These are phyloP conservation scores for Stemphylium vesicarium DNA, from an alignment of 2,329 filamentous ascomycete species.

Conservation along the genomic window DNA sequence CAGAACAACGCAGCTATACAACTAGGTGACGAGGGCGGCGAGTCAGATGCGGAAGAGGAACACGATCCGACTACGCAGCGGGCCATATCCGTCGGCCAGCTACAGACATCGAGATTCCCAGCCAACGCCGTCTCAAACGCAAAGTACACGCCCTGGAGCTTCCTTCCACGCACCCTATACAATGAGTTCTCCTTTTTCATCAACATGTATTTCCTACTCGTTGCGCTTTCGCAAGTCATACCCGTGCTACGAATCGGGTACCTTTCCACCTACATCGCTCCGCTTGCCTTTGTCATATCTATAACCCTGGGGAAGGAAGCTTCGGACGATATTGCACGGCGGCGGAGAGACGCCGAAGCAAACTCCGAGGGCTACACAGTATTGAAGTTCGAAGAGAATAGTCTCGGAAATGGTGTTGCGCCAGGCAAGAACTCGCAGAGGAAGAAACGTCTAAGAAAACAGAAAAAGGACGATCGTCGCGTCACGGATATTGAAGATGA, in stretches of 20 bases:
- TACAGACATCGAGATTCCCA: slow-evolving; percentile 78
- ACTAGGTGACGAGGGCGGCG: slow-evolving; percentile 34
- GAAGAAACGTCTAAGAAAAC: slow-evolving; percentile 44
- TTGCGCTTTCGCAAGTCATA: slow-evolving; percentile 92
- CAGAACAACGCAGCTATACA: slow-evolving; percentile 34
- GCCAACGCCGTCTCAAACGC: slow-evolving; percentile 94
- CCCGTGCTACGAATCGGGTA: slow-evolving; percentile 91
- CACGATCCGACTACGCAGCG: slow-evolving; percentile 72
- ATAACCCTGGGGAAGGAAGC: slow-evolving; percentile 97
- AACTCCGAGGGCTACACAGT: slow-evolving; percentile 90
- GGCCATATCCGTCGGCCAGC: slow-evolving; percentile 75
- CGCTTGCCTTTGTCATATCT: slow-evolving; percentile 85
- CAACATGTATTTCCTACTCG: slow-evolving; percentile 98
- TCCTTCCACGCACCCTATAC: slow-evolving; percentile 91
- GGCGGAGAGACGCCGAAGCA: slow-evolving; percentile 87
- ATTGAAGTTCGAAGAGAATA: slow-evolving; percentile 70
- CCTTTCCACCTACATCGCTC: slow-evolving; percentile 91
- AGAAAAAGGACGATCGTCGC: slow-evolving; percentile 49
- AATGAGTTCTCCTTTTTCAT: slow-evolving; percentile 99
- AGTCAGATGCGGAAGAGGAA: slow-evolving; percentile 54
- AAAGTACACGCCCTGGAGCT: slow-evolving; percentile 95
- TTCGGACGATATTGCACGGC: slow-evolving; percentile 85
- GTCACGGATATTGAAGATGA: slow-evolving; percentile 74
- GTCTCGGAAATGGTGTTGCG: slow-evolving; percentile 42
- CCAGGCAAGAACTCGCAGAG: slow-evolving; percentile 35